These are phyloP conservation scores for Carex cristatella DNA, from an alignment of 176 grass and related monocot species.

Conservation along the genomic window DNA sequence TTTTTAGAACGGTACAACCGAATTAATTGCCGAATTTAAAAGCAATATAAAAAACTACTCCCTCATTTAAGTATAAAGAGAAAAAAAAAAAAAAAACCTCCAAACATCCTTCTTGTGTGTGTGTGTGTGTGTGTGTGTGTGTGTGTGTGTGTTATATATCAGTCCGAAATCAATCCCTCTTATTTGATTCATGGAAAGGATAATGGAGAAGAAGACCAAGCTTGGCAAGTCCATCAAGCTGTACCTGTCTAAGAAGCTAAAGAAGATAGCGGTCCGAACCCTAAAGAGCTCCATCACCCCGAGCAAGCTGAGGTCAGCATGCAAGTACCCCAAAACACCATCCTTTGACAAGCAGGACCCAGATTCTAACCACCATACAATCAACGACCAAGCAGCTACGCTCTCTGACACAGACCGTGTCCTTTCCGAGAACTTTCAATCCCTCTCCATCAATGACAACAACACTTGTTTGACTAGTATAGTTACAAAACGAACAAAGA, in stretches of 20 bases:
- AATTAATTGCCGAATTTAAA: neutral
- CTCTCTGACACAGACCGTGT: constrained; percentile 79
- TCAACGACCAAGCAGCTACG: constrained; percentile 39
- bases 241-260: constrained; percentile 60
- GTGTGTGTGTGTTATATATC: neutral
- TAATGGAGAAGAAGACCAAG: constrained; percentile 43
- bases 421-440: constrained; percentile 66
- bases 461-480: constrained; percentile 1
- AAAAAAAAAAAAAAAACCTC: neutral
- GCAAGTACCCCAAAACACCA: constrained; percentile 49
- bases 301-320: constrained; percentile 51
- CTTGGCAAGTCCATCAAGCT: constrained; percentile 49
- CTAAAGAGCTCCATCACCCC: constrained; percentile 29
- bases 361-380: neutral
- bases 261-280: constrained; percentile 43
- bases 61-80: neutral
- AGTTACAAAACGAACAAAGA: constrained; percentile 4
- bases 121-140: too few species aligned
- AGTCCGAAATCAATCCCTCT: neutral
- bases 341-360: constrained; percentile 29
- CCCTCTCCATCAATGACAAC: constrained; percentile 48
- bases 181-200: neutral
- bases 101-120: neutral
- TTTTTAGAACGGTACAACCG: too few species aligned
- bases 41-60: neutral